Evolutionary conservation across 1,284 basidiomycete species (phyloP).

Genomic region (Moesziomyces parantarcticus): DNA sequence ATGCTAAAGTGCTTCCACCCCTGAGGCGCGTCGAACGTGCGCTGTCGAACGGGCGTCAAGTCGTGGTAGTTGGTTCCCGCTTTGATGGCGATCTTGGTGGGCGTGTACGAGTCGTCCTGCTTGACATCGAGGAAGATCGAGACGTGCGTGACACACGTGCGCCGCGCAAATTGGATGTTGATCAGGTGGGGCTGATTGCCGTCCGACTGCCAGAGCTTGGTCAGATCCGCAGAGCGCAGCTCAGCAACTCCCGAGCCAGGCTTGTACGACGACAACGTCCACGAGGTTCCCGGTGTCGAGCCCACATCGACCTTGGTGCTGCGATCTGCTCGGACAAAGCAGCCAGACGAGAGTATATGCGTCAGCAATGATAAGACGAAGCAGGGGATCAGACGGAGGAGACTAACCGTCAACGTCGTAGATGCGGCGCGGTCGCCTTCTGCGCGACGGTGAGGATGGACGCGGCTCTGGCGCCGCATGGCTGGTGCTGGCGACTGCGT

Average conservation of each 20-base stretch:
- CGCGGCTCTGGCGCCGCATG: constrained; percentile 2
- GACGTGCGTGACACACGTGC: constrained; percentile 87
- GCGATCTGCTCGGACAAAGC: constrained; percentile 33
- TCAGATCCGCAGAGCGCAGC: constrained; percentile 84
- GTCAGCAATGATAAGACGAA: not conserved
- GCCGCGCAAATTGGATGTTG: constrained; percentile 89
- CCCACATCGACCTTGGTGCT: constrained; percentile 62
- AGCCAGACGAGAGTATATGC: not conserved
- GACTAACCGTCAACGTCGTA: constrained; percentile 37
- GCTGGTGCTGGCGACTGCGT: constrained; percentile 23
- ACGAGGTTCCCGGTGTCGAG: constrained; percentile 74
- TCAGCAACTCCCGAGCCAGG: constrained; percentile 95
- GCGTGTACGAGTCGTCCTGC: constrained; percentile 96
- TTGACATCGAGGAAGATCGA: constrained; percentile 87
- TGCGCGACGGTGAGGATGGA: constrained; percentile 5
- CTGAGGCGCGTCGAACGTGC: constrained; percentile 73
- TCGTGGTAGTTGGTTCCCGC: constrained; percentile 92
- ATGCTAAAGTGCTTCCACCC: constrained; percentile 91
- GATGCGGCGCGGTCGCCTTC: constrained; percentile 23
- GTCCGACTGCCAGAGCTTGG: constrained; percentile 99
- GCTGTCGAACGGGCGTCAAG: constrained; percentile 78
- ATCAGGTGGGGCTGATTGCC: constrained; percentile 97
- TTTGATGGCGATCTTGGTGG: constrained; percentile 85
- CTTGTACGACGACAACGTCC: constrained; percentile 97
- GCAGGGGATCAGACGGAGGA: not conserved